These are phyloP conservation scores for Oldenlandia corymbosa DNA, from an alignment of 257 asterid genomes.

Conservation along the genomic window DNA sequence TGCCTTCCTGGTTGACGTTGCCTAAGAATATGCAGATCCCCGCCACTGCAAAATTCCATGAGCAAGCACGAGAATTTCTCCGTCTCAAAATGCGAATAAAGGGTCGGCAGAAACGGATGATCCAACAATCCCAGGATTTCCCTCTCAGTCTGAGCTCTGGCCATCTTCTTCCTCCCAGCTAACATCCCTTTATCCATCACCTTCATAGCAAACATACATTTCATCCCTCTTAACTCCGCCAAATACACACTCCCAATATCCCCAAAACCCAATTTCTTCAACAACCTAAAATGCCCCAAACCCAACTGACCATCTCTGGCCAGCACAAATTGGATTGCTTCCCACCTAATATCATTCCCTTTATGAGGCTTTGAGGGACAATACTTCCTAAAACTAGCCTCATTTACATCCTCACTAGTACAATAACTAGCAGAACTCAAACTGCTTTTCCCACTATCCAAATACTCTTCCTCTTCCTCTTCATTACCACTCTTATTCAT, in stretches of 20 bases:
- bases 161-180: conserved; percentile 68
- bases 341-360: conserved; percentile 76
- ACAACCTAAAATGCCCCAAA: conserved; percentile 65
- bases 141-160: conserved; percentile 82
- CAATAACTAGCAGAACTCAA: conserved; percentile 33
- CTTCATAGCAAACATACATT: conserved; percentile 74
- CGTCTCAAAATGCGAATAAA: conserved; percentile 78
- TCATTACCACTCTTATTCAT: conserved; percentile 21
- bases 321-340: conserved; percentile 51
- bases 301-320: conserved; percentile 60
- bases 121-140: conserved; percentile 71
- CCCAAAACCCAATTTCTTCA: conserved; percentile 87
- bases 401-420: conserved; percentile 32
- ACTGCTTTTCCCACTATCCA: conserved; percentile 37
- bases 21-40: conserved; percentile 87
- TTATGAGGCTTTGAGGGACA: conserved; percentile 74
- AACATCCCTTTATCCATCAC: conserved; percentile 88
- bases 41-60: conserved; percentile 96
- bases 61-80: conserved; percentile 81
- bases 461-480: too few species aligned
- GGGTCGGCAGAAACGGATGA: conserved; percentile 89
- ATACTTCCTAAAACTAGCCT: conserved; percentile 47
- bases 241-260: conserved; percentile 91
- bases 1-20: conserved; percentile 78
- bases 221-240: conserved; percentile 68